phyloP scores from a whole-genome alignment of 2,329 filamentous ascomycete genomes.

The Fusarium sp. region DNA sequence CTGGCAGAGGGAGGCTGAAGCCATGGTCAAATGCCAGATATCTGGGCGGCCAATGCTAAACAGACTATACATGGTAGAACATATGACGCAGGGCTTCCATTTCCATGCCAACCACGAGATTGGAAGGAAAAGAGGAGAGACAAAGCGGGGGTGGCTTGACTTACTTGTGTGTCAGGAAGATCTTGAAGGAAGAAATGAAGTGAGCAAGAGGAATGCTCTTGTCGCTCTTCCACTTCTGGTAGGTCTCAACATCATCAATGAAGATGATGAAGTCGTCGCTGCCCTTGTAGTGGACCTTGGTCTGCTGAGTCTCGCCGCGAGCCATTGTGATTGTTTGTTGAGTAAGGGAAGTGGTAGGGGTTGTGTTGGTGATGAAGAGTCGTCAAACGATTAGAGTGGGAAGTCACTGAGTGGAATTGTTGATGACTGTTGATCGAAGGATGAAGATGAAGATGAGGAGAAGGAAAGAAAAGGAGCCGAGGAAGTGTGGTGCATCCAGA shows the following conservation, averaged over 20 bases:
- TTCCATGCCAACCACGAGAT: neutral
- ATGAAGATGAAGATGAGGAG: conserved; percentile 29
- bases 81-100: neutral
- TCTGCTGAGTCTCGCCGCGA: conserved; percentile 74
- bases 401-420: neutral
- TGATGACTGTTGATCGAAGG: neutral
- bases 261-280: conserved; percentile 69
- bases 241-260: conserved; percentile 66
- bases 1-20: neutral
- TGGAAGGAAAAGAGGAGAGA: neutral
- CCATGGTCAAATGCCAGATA: neutral
- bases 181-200: conserved; percentile 87
- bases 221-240: conserved; percentile 86
- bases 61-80: neutral
- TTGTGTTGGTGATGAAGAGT: conserved; percentile 21
- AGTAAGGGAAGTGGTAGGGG: conserved; percentile 16
- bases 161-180: conserved; percentile 91
- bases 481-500: conserved; percentile 8
- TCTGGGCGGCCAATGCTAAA: neutral
- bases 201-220: conserved; percentile 81
- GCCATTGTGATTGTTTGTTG: conserved; percentile 62
- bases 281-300: conserved; percentile 90
- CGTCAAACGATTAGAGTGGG: conserved; percentile 4
- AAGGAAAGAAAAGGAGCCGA: conserved; percentile 5
- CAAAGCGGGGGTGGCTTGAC: conserved; percentile 50